Base-by-base conservation (phyloP, 345 rosid species). In the Hypericum perforatum region DNA sequence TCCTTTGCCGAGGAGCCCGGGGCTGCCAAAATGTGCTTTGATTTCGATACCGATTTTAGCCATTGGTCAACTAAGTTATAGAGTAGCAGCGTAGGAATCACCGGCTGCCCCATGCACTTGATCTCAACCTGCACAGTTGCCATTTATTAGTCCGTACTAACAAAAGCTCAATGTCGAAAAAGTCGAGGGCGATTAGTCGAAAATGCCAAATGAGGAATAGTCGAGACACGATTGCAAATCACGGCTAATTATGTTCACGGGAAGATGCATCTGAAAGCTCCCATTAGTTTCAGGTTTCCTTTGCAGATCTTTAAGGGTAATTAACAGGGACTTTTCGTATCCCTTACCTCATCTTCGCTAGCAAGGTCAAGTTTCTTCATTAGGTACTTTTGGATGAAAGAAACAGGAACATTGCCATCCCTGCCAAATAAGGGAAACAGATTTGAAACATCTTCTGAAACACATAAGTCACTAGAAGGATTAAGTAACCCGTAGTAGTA, bases 311-410 rank as follows among this genome's bases (percentile, higher is more conserved):
- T 22, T 22, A 22, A 22, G 32, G 4, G 32, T 22, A 22, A 22
- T 22, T 22, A 22, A 4, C 32, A 22, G 32, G 22, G 22, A 8
- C 50, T 46, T 45, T 12, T 45, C 2, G 4, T 22, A 22, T 22
- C 3, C n/a, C 82, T 74, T 51, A 82, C 96, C 85, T 92, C 86
- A 58, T 82, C 64, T 62, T 83, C 97, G 67, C 61, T 72, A 29
- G 61, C 36, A 43, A 88, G 90, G 57, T 78, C 75, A 16, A 92
- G 77, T 79, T 92, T 88, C 80, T 60, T 73, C 70, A 70, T 63
- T 50, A 88, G 80, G 65, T 92, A 92, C 75, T 92, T 88, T 52
- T 92, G 94, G 70, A 92, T 72, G 58, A 69, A 77, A 41, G 89
- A 85, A 63, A 88, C 86, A 0, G 91, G 81, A 55, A 83, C 61